Evolutionary conservation across 2,329 filamentous ascomycete species (phyloP).

Genomic region (Aspergillus vadensis): DNA sequence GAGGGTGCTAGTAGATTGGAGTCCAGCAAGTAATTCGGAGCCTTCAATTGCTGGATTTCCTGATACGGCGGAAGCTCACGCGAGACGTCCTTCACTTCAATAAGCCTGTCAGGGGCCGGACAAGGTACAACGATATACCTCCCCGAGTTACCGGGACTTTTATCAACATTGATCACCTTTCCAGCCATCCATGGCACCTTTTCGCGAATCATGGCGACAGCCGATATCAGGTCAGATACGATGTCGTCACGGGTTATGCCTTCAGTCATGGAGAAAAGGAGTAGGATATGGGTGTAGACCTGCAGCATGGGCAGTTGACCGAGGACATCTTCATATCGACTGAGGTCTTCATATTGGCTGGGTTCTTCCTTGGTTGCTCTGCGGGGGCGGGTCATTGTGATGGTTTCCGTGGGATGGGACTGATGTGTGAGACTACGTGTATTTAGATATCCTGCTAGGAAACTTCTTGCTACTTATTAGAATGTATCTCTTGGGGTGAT

Average conservation of each 20-base stretch:
- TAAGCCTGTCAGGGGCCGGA: not conserved
- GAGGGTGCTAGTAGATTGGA: conserved; percentile 28
- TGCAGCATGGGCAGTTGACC: conserved; percentile 15
- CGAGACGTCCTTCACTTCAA: not conserved
- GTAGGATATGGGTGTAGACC: conserved; percentile 8
- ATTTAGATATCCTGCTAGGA: no score
- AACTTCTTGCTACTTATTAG: no score
- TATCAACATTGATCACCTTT: not conserved
- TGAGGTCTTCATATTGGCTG: no score
- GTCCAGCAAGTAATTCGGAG: conserved; percentile 33
- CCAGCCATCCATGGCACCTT: not conserved
- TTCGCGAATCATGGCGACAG: not conserved
- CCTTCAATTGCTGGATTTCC: conserved; percentile 6
- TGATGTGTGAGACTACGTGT: no score
- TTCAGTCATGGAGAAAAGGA: conserved; percentile 9
- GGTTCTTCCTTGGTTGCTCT: no score
- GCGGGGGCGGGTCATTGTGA: no score
- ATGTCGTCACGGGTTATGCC: not conserved
- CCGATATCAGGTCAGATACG: not conserved
- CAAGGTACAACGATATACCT: not conserved
- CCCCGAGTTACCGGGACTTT: not conserved
- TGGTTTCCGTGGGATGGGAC: no score
- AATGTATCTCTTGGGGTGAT: no score
- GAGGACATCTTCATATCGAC: conserved; percentile 4
- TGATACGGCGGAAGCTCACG: not conserved